A percentile compares a stretch with the other conserved stretches of the same genome.
Conservation (phyloP, 441 rosid genomes). For the Flueggea neowawraea region DNA sequence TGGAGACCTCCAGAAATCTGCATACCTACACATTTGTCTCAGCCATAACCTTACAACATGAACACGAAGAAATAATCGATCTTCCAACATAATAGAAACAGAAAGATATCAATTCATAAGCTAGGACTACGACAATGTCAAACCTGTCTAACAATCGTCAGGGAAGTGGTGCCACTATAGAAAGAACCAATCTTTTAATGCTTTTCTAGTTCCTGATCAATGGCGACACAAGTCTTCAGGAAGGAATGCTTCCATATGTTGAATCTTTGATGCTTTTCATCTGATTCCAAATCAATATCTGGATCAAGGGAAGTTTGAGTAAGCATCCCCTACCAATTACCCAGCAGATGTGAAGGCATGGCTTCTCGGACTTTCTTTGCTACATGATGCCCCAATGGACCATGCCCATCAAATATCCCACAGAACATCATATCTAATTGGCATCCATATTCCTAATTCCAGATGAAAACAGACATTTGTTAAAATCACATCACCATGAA, state of each 20-base stretch:
- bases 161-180: slow-evolving; percentile 83
- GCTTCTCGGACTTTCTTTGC: slow-evolving; percentile 80
- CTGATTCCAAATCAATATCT: slow-evolving; percentile 46
- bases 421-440: slow-evolving; percentile 86
- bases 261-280: slow-evolving; percentile 47
- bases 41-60: no score
- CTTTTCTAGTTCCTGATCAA: slow-evolving; percentile 70
- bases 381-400: slow-evolving; percentile 94
- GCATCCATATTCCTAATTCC: slow-evolving; percentile 69
- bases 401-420: slow-evolving; percentile 96
- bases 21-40: slow-evolving; percentile 66
- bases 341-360: slow-evolving; percentile 60
- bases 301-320: slow-evolving; percentile 45
- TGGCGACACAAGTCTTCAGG: slow-evolving; percentile 65
- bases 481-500: no score
- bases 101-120: background rate
- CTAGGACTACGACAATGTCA: no score
- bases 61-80: no score
- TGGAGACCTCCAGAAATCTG: slow-evolving; percentile 98
- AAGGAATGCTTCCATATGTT: slow-evolving; percentile 77
- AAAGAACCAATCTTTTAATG: slow-evolving; percentile 62
- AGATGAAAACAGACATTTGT: slow-evolving; percentile 6
- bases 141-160: slow-evolving; percentile 87
- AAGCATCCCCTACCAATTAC: slow-evolving; percentile 80
- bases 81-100: no score